Conservation (phyloP, 306 rosid genomes). For the Hylodesmum podocarpum region DNA sequence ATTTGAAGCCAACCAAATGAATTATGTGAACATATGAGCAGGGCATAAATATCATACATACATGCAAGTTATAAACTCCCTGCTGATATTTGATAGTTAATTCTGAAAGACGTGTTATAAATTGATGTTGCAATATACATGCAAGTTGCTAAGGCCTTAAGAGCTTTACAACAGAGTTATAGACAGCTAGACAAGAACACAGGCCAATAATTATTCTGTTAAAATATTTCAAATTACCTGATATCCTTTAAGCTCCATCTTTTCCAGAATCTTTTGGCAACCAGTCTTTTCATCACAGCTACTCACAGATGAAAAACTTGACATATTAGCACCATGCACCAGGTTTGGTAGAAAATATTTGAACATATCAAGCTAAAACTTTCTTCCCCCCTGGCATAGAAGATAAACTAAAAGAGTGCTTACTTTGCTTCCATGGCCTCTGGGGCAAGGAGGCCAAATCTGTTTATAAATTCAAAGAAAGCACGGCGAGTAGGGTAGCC, state of each 20-base stretch:
- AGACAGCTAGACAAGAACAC: slow-evolving; percentile 14
- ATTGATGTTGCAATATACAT: slow-evolving; percentile 28
- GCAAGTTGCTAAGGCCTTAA: slow-evolving; percentile 3
- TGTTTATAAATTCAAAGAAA: slow-evolving; percentile 80
- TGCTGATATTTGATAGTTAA: slow-evolving; percentile 16
- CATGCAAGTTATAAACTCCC: slow-evolving; percentile 1
- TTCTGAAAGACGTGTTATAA: slow-evolving; percentile 16
- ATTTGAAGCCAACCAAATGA: slow-evolving; percentile 35
- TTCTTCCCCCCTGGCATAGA: slow-evolving; percentile 23
- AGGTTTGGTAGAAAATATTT: slow-evolving; percentile 28
- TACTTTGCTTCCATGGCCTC: slow-evolving; percentile 75
- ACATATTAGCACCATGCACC: slow-evolving; percentile 32
- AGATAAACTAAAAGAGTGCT: slow-evolving; percentile 41
- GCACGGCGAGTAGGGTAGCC: slow-evolving; percentile 97
- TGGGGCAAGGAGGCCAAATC: slow-evolving; percentile 87
- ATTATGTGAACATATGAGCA: slow-evolving; percentile 26
- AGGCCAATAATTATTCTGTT: neutral
- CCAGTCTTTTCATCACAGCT: slow-evolving; percentile 79
- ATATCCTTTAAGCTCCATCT: slow-evolving; percentile 87
- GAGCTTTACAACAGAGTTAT: neutral
- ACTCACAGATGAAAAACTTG: slow-evolving; percentile 39
- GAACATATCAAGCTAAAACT: slow-evolving; percentile 1
- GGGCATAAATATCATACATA: slow-evolving; percentile 19
- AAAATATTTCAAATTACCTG: slow-evolving; percentile 63
- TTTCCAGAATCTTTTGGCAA: slow-evolving; percentile 82